Evolutionary conservation across 177 flowering plant species (phyloP), one percentile per base, ranked within the genome.

Genomic region (Vitis hybrid): DNA sequence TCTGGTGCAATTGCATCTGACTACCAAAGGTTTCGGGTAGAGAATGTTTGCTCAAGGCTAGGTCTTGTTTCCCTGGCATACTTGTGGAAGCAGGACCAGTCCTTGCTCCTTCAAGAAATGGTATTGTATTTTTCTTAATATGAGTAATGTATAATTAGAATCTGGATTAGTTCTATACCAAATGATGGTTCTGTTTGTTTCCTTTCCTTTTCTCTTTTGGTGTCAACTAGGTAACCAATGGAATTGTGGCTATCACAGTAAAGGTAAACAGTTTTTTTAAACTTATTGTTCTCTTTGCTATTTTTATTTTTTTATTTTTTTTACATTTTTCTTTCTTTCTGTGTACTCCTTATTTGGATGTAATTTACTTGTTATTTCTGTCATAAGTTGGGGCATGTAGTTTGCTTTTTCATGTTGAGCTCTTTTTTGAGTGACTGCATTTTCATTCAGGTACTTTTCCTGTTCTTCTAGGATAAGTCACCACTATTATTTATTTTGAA

Each of bases 1-100:
- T 91, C 98, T 58, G 99, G 99, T 71, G 98, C 99, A 55, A 94
- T 94, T 81, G 98, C 97, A 60, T 94, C 98, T 70, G 99, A 94
- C 74, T 94, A 94, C 76, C 98, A 94, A 71, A 86, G 99, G 76
- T 75, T 94, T 49, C 86, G 99, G 35, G 99, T 94, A 66, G 99
- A 94, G 77, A 93, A 84, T 79, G 81, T 93, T 58, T 94, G 98
- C 77, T 90, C 98, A 49, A 89, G 99, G 87, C 82, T 94, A 81
- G 97, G 98, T 69, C 92, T 94, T 77, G 87, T 94, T 79, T 94
- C 99, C 76, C 78, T 94, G 77, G 94, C 98, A 57, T 74, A 60
- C 73, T 72, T 75, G 52, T 80, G 99, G 99, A 95, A 89, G 83
- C 96, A 86, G 80, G 98, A 95, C 78, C 99, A 95, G 76, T 85